These are phyloP conservation scores for Kalmanozyma brasiliensis DNA, from an alignment of 1,284 basidiomycete genomes.

Conservation along the genomic window DNA sequence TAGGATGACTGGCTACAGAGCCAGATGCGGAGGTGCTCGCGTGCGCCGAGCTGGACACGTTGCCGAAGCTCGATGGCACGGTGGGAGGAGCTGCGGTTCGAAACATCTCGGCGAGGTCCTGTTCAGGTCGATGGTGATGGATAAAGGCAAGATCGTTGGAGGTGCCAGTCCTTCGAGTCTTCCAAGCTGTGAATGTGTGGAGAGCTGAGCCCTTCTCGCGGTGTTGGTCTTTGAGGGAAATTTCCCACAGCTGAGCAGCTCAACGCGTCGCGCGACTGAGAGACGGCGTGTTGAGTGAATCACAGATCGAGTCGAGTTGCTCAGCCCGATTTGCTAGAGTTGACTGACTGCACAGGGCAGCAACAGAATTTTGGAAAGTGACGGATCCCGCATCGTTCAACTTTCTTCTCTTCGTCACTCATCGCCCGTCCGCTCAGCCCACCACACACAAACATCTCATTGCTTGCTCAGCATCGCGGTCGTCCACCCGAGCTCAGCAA, in stretches of 20 bases:
- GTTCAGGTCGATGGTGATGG: neutral
- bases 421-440: neutral
- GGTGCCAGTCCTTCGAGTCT: no score
- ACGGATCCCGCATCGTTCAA: slow-evolving; percentile 5
- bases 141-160: no score
- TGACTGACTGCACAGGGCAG: slow-evolving; percentile 13
- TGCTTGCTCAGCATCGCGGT: neutral
- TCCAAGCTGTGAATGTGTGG: no score
- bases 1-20: slow-evolving; percentile 43
- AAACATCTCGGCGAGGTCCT: slow-evolving; percentile 22
- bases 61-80: slow-evolving; percentile 35
- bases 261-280: slow-evolving; percentile 33
- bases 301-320: neutral
- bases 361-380: slow-evolving; percentile 4
- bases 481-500: no score
- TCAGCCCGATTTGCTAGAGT: slow-evolving; percentile 13
- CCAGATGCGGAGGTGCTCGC: slow-evolving; percentile 28
- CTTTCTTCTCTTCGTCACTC: neutral
- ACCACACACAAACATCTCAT: neutral
- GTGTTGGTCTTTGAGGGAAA: slow-evolving; percentile 35
- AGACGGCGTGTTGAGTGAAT: slow-evolving; percentile 20
- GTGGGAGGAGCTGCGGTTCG: slow-evolving; percentile 41
- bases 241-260: slow-evolving; percentile 19
- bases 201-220: slow-evolving; percentile 5
- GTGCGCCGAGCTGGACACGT: slow-evolving; percentile 17